phyloP scores from a whole-genome alignment of 768 basidiomycete genomes.

The Multifurca ochricompacta region DNA sequence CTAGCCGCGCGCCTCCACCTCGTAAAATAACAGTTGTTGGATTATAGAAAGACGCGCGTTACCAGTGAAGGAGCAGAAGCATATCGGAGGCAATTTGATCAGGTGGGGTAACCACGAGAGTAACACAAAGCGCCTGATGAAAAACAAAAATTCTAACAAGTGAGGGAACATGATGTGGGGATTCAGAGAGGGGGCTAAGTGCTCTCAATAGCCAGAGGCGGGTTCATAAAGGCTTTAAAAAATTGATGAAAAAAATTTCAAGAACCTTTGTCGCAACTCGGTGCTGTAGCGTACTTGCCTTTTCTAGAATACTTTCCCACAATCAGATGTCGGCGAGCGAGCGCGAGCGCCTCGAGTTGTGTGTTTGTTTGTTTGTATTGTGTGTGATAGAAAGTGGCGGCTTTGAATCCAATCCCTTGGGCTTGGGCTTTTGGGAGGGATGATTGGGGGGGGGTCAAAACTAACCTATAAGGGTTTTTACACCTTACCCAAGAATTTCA shows the following conservation, averaged over 20 bases:
- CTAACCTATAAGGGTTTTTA: too few relatives aligned
- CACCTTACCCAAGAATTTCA: too few relatives aligned
- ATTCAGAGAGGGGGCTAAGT: constrained; percentile 1
- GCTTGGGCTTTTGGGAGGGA: too few relatives aligned
- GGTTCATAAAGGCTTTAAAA: constrained; percentile 20
- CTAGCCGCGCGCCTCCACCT: constrained; percentile 13
- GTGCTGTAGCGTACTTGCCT: constrained; percentile 11
- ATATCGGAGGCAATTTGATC: not conserved
- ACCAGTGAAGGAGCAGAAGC: not conserved
- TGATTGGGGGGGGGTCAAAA: too few relatives aligned
- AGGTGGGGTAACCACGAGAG: not conserved
- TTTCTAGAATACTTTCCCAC: constrained; percentile 14
- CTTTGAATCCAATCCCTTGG: not conserved
- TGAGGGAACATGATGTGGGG: constrained; percentile 5
- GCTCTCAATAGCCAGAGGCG: not conserved
- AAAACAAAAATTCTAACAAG: not conserved
- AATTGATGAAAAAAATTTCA: constrained; percentile 22
- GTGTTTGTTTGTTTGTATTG: too few relatives aligned
- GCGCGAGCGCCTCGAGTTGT: too few relatives aligned
- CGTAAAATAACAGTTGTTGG: not conserved
- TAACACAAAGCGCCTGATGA: not conserved
- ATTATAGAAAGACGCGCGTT: not conserved
- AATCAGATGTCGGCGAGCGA: too few relatives aligned
- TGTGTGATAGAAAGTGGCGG: too few relatives aligned
- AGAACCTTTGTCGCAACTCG: constrained; percentile 14